These are phyloP conservation scores for Asterionellopsis glacialis DNA, from an alignment of 108 stramenopile species.

Conservation along the genomic window DNA sequence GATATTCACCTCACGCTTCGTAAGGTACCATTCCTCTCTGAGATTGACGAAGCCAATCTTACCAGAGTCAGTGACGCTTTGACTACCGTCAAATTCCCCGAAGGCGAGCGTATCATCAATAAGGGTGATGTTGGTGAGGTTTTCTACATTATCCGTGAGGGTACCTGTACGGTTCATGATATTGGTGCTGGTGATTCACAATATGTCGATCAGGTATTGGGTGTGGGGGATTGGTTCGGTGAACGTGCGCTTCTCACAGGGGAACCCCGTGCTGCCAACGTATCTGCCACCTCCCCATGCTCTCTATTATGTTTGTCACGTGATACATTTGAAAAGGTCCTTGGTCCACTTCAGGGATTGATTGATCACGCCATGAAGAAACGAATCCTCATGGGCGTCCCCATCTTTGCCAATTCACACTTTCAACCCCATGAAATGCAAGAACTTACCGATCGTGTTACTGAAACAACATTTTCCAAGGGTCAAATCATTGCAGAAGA, in stretches of 20 bases:
- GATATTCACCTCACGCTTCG: conserved; percentile 65
- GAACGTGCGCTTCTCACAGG: conserved; percentile 95
- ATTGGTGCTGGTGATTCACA: conserved; percentile 83
- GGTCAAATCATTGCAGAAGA: conserved; percentile 53
- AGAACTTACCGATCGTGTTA: conserved; percentile 34
- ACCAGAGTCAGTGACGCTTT: conserved; percentile 79
- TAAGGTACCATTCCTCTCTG: conserved; percentile 72
- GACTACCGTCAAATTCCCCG: conserved; percentile 71
- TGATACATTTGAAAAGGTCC: conserved; percentile 41
- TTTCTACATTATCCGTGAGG: conserved; percentile 92
- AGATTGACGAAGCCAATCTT: conserved; percentile 66
- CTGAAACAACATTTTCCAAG: conserved; percentile 35
- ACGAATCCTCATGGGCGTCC: conserved; percentile 38
- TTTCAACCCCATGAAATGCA: conserved; percentile 49
- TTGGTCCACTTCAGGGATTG: conserved; percentile 44
- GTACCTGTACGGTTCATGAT: conserved; percentile 82
- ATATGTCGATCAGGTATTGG: conserved; percentile 67
- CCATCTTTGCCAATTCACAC: conserved; percentile 47
- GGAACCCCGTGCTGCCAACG: conserved; percentile 85
- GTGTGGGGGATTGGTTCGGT: conserved; percentile 92
- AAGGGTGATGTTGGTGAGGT: conserved; percentile 93
- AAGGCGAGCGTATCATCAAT: conserved; percentile 85
- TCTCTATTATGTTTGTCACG: conserved; percentile 42
- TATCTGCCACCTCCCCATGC: conserved; percentile 32
- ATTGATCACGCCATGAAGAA: conserved; percentile 64